A percentile compares a stretch with the other conserved stretches of the same genome.
Conservation (phyloP, 108 stramenopile species). For the Chaetoceros muelleri region DNA sequence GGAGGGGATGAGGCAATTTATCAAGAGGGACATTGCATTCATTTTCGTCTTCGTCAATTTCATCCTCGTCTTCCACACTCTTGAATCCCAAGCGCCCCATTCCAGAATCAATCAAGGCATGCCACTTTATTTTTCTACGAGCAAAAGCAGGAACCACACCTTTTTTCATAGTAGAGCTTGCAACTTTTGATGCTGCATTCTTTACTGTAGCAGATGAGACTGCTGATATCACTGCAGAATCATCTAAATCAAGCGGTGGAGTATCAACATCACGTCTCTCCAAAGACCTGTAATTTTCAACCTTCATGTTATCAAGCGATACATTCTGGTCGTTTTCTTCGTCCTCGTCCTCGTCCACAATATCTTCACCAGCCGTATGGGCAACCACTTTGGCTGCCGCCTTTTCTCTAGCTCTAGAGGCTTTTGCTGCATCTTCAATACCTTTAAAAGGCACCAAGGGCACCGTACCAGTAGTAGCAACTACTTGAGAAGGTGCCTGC, state of each 20-base stretch:
- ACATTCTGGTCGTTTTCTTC: not conserved
- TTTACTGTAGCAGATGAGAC: not conserved
- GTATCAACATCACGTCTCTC: not conserved
- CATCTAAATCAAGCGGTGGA: conserved; percentile 1
- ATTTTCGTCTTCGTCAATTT: conserved; percentile 15
- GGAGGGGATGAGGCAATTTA: not conserved
- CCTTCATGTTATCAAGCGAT: not conserved
- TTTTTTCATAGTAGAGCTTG: not conserved
- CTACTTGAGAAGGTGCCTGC: not conserved
- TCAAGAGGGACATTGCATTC: not conserved
- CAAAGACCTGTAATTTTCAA: not conserved
- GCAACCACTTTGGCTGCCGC: conserved; percentile 7
- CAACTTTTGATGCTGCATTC: not conserved
- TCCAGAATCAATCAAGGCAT: conserved; percentile 53
- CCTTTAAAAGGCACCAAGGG: conserved; percentile 26
- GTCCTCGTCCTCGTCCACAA: conserved; percentile 3
- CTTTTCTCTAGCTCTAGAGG: conserved; percentile 28
- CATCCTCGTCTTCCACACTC: conserved; percentile 12
- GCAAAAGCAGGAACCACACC: not conserved
- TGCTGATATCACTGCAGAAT: not conserved
- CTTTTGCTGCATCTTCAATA: conserved; percentile 48
- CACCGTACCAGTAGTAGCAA: not conserved
- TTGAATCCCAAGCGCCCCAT: conserved; percentile 66
- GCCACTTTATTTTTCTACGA: conserved; percentile 45
- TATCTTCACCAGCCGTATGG: conserved; percentile 7